Evolutionary conservation across 805 yeast species (phyloP), one percentile per base, ranked within the genome.

Genomic region (Ogataea trehaloabstinens): DNA sequence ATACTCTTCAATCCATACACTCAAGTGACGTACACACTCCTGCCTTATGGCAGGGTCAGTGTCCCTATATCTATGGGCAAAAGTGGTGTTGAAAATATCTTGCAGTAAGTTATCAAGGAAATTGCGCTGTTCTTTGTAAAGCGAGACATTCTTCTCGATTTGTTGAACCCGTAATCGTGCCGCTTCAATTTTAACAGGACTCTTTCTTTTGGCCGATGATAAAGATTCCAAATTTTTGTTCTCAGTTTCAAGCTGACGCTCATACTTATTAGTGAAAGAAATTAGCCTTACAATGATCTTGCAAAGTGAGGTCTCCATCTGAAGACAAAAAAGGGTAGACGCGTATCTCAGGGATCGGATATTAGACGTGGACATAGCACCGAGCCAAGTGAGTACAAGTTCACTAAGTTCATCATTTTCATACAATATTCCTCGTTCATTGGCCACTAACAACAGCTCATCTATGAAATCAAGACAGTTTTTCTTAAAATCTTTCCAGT

Each of bases 61-160:
- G 58, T 90, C 97, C 46, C 89, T 78, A 56, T 85, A 85, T 48
- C 97, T 68, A 53, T 82, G 86, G 8, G 78, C 75, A 56, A 87
- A 85, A 6, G 82, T 74, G 2, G 82, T 70, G 47, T 76, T 79
- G 22, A 80, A 73, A 7, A 85, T 71, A 45, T 87, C 95, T 40
- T 72, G 76, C 28, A 85, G 68, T 39, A 76, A 76, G 37, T 71
- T 79, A 25, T 72, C 74, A 4, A 82, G 51, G 2, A 75, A 72
- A n/a, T 64, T 63, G 37, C 75, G 74, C 43, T 82, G 81, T 6
- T 58, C 64, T 28, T 68, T 57, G 61, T 70, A 68, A 31, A 61
- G 61, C 11, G 55, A 58, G 6, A 75, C 53, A 31, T 73, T 71
- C 7, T 58, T 55, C 21, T 71, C 66, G 27, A 83, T 63, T 31